Conservation (phyloP, 495 filamentous ascomycete species). For the Cercophora newfieldiana region DNA sequence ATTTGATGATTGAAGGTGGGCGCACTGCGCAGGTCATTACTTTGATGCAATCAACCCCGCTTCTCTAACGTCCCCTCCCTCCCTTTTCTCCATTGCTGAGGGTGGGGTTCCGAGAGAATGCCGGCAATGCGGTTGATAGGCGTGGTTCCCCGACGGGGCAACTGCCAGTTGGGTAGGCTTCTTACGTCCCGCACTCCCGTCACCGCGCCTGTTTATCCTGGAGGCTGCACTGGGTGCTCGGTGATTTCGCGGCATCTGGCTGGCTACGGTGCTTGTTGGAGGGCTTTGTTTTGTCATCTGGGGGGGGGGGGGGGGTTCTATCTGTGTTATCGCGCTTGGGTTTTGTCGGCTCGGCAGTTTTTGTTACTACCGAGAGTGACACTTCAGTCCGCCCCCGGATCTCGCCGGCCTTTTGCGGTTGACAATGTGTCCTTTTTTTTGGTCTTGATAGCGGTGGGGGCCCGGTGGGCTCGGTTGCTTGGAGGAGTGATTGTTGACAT, state of each 20-base stretch:
- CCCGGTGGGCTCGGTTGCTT: neutral
- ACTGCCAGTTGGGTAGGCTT: neutral
- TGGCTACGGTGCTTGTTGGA: too few species aligned
- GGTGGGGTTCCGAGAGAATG: conserved; percentile 29
- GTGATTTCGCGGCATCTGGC: conserved; percentile 39
- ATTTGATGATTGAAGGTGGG: neutral
- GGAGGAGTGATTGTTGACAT: neutral
- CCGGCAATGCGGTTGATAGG: conserved; percentile 14
- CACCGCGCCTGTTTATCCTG: conserved; percentile 17
- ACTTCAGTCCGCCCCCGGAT: too few species aligned
- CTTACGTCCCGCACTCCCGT: neutral
- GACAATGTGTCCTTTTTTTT: neutral
- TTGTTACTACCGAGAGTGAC: conserved; percentile 4
- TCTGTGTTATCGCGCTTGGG: conserved; percentile 6
- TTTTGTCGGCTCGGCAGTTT: conserved; percentile 15
- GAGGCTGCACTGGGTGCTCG: conserved; percentile 21
- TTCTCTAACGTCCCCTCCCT: conserved; percentile 2
- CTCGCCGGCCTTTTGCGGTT: neutral
- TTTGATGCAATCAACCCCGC: conserved; percentile 14
- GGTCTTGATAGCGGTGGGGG: neutral
- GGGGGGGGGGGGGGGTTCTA: neutral
- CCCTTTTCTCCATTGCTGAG: conserved; percentile 1
- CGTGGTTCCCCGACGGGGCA: neutral
- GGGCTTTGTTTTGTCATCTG: too few species aligned
- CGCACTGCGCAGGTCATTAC: neutral